These are phyloP conservation scores for Pyricularia sp. DNA, from an alignment of 2,329 filamentous ascomycete species.

Conservation along the genomic window DNA sequence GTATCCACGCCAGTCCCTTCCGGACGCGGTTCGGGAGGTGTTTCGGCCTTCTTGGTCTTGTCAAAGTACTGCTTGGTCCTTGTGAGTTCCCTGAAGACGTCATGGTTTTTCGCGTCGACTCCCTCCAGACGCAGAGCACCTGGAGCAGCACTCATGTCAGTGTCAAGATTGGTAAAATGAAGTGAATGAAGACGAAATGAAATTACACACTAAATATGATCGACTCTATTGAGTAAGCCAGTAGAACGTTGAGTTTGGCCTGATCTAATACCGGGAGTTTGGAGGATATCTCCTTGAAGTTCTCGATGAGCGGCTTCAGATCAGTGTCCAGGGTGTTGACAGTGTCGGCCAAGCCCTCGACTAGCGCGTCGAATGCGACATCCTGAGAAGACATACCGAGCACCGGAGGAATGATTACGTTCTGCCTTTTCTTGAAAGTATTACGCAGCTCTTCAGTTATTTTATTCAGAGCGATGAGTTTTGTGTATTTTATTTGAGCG, in stretches of 20 bases:
- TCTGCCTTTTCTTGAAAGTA: neutral
- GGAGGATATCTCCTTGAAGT: conserved; percentile 53
- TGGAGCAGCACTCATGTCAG: conserved; percentile 15
- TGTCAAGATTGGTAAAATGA: neutral
- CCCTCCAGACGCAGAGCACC: conserved; percentile 70
- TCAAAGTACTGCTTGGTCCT: conserved; percentile 84
- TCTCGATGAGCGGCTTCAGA: conserved; percentile 59
- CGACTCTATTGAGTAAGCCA: conserved; percentile 82
- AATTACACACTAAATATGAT: conserved; percentile 65
- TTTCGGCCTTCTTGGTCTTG: conserved; percentile 74
- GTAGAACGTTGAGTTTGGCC: conserved; percentile 82
- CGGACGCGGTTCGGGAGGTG: conserved; percentile 31
- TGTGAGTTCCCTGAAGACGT: conserved; percentile 73
- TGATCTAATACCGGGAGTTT: conserved; percentile 87
- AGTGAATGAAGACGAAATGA: neutral
- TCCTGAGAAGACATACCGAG: neutral
- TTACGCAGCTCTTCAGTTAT: neutral
- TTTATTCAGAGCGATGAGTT: neutral
- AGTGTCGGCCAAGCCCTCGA: conserved; percentile 1
- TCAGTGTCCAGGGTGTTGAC: conserved; percentile 45
- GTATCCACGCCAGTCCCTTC: conserved; percentile 49
- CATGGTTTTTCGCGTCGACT: conserved; percentile 68
- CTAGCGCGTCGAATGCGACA: conserved; percentile 1
- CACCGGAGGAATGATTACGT: neutral
- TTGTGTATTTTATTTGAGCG: neutral